A percentile compares a stretch with the other conserved stretches of the same genome.
Conservation (phyloP, 2,329 filamentous ascomycete species). For the Lizonia empirigonia region DNA sequence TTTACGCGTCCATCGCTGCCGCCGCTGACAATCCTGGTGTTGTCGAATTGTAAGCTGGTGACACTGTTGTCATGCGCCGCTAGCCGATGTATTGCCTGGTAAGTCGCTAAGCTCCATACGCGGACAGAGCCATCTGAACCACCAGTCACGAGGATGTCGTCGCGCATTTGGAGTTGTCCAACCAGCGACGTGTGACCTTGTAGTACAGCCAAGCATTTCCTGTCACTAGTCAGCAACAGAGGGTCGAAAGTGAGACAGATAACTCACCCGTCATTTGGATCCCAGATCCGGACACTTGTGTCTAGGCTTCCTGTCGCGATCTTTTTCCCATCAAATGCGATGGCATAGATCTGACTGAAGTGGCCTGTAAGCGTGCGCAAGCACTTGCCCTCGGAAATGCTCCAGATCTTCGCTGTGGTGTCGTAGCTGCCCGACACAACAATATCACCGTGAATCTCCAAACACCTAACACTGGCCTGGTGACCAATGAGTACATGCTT, state of each 20-base stretch:
- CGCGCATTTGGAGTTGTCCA: conserved; percentile 93
- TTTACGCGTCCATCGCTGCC: conserved; percentile 98
- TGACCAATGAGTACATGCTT: conserved; percentile 92
- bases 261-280: conserved; percentile 81
- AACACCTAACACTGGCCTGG: conserved; percentile 90
- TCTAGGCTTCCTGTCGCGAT: conserved; percentile 96
- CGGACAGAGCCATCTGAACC: conserved; percentile 95
- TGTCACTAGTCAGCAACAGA: conserved; percentile 23
- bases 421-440: conserved; percentile 99
- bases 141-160: conserved; percentile 92
- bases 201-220: conserved; percentile 83
- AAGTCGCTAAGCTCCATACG: conserved; percentile 91
- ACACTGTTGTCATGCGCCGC: conserved; percentile 98
- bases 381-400: conserved; percentile 92
- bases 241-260: conserved; percentile 22
- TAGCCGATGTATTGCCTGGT: conserved; percentile 89
- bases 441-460: conserved; percentile 94
- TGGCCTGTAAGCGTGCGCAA: conserved; percentile 88
- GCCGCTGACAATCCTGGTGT: conserved; percentile 91
- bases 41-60: conserved; percentile 95
- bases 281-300: conserved; percentile 96
- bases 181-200: conserved; percentile 97
- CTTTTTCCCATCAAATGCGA: conserved; percentile 91
- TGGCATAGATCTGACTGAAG: conserved; percentile 98
- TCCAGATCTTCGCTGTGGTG: conserved; percentile 96